Evolutionary conservation across 2,329 filamentous ascomycete species (phyloP).

Genomic region (Calonectria henricotiae): DNA sequence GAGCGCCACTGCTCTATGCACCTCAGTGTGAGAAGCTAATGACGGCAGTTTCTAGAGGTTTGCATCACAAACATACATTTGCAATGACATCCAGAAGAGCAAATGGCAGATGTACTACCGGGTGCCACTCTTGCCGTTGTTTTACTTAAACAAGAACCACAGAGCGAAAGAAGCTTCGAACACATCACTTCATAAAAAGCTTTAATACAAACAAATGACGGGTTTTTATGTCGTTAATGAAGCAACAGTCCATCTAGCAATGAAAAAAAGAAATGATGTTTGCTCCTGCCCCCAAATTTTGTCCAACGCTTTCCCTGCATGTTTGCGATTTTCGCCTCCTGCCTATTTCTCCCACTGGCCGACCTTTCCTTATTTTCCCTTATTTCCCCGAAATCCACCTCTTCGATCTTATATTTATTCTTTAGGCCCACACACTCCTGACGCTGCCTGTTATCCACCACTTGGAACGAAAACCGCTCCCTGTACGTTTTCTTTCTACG

Average conservation of each 20-base stretch:
- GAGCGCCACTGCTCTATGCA: neutral
- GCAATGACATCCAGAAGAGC: too few species aligned
- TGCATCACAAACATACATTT: neutral
- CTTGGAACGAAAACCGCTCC: neutral
- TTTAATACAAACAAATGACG: too few species aligned
- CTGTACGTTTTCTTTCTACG: neutral
- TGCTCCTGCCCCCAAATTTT: neutral
- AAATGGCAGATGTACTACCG: neutral
- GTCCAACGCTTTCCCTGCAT: neutral
- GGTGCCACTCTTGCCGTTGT: too few species aligned
- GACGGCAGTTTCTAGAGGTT: neutral
- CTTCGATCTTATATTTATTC: neutral
- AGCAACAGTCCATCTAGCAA: neutral
- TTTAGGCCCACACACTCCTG: neutral
- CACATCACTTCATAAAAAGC: too few species aligned
- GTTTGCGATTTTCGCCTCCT: neutral
- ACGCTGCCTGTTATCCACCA: neutral
- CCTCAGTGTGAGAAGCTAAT: neutral
- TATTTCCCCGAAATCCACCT: neutral
- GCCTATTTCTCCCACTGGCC: slow-evolving; percentile 1
- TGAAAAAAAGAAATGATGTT: neutral
- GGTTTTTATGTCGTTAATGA: neutral
- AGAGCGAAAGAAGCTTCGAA: too few species aligned
- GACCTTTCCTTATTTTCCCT: neutral
- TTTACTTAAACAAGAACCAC: too few species aligned